Evolutionary conservation across 176 grass and related monocot genomes (phyloP), one percentile per base, ranked within the genome.

Genomic region (Triticum aestivum): DNA sequence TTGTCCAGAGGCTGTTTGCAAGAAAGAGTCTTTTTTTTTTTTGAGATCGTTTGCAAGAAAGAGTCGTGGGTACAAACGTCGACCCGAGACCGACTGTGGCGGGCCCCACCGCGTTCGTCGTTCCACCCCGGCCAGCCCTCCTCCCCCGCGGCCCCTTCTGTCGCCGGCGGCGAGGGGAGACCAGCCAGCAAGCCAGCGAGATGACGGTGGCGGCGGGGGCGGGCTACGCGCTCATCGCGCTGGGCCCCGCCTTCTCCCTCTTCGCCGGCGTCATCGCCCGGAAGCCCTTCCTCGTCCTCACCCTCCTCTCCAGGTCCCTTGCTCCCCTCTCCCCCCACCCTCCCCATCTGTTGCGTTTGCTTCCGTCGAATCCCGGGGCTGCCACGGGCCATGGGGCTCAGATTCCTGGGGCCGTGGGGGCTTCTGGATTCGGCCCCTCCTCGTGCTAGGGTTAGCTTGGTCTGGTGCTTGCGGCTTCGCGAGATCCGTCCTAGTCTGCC

Each of bases 201-300:
- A 98, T 98, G 96, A 98, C 93, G 81, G 79, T 88, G 67, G 93
- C 88, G 45, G 90, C 96, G n/a, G 96, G 96, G 17, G 4, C 92
- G 3, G 96, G 96, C 38, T 98, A 96, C 66, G 90, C 86, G 42
- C 90, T 98, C 5, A 90, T 98, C 71, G 92, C 92, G 29, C 88
- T 98, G 77, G 97, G 97, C 21, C 97, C 97, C n/a, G 97, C 89
- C 23, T 37, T 98, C 39, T 90, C 97, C 51, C 88, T 98, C 92
- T 96, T 96, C 75, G 85, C 87, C 79, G 91, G 91, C 79, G 88
- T 94, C 81, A 78, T 98, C 87, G 84, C 93, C 34, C 79, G 74
- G 82, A 98, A 98, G 84, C 93, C 96, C 79, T 98, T 96, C 92
- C 89, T 98, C 80, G 89, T 98, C 81, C 93, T 98, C 82, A 94